These are phyloP conservation scores for Penicillium sp. DNA, from an alignment of 2,329 filamentous ascomycete species.

Conservation along the genomic window DNA sequence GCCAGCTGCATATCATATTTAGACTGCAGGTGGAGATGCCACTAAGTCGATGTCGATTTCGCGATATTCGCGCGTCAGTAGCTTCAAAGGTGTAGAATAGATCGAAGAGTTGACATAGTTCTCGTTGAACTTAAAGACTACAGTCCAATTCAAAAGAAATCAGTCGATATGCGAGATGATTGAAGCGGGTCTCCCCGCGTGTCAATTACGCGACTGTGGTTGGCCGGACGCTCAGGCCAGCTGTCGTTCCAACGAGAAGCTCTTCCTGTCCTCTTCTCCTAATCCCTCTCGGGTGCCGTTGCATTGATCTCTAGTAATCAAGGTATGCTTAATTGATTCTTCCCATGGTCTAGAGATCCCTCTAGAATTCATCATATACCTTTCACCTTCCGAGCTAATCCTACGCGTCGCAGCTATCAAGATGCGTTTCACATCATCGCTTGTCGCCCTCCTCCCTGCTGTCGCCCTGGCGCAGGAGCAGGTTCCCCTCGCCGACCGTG, in stretches of 20 bases:
- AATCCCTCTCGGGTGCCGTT: conserved; percentile 19
- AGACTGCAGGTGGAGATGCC: not conserved
- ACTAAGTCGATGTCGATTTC: not conserved
- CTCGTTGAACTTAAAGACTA: not conserved
- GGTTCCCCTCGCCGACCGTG: conserved; percentile 46
- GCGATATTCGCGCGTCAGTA: not conserved
- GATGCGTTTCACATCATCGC: conserved; percentile 52
- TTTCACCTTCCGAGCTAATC: conserved; percentile 1
- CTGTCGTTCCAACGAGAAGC: conserved; percentile 22
- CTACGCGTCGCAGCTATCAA: conserved; percentile 26
- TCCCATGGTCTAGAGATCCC: not conserved
- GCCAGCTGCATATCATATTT: conserved; percentile 4
- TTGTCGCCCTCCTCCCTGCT: conserved; percentile 46
- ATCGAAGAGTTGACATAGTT: not conserved
- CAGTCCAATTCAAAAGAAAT: not conserved
- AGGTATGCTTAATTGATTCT: not conserved
- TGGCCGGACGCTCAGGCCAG: conserved; percentile 30
- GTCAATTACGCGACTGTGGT: conserved; percentile 12
- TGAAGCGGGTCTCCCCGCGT: conserved; percentile 12
- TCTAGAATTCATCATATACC: conserved; percentile 11
- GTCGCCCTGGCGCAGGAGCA: conserved; percentile 56
- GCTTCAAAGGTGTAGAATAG: too few species aligned
- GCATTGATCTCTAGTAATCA: conserved; percentile 8
- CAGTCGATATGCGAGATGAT: not conserved
- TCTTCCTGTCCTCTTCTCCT: conserved; percentile 22